Conservation (phyloP, 208 protist genomes). For the Porcisia hertigi region DNA sequence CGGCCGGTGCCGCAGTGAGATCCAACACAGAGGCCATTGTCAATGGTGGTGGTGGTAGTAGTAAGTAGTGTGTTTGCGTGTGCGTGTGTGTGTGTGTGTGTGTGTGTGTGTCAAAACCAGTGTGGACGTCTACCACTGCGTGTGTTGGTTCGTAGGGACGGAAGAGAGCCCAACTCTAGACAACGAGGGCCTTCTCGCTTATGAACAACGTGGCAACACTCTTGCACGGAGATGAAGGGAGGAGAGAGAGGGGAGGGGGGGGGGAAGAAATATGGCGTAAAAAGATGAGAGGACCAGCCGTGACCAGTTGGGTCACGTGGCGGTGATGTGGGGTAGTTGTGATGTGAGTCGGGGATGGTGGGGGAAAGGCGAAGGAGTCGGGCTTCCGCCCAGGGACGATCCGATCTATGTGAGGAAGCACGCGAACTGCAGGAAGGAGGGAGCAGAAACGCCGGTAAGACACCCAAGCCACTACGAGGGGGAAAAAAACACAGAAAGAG, state of each 20-base stretch:
- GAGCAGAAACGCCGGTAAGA: background rate
- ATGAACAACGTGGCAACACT: background rate
- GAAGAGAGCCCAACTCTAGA: background rate
- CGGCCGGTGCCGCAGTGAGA: conserved; percentile 29
- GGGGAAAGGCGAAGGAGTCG: background rate
- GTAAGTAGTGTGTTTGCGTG: background rate
- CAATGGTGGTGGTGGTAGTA: conserved; percentile 1
- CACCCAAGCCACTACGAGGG: background rate
- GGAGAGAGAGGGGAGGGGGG: background rate
- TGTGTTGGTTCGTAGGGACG: background rate
- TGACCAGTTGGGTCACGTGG: background rate
- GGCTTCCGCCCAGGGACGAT: background rate
- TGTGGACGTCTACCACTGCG: background rate
- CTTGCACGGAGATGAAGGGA: background rate
- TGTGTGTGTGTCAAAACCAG: background rate
- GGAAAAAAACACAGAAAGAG: background rate
- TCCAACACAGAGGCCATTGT: conserved; percentile 1
- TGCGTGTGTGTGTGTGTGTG: too few relatives aligned
- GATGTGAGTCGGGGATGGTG: background rate
- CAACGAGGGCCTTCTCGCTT: background rate
- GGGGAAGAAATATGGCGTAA: background rate
- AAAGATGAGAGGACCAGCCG: background rate
- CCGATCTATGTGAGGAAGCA: background rate
- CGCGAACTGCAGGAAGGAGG: background rate
- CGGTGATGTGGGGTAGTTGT: background rate